Percentiles rank a stretch among this genome's conserved stretches.
These are phyloP conservation scores for Penicillium sp. DNA, from an alignment of 2,329 filamentous ascomycete species.

Conservation along the genomic window DNA sequence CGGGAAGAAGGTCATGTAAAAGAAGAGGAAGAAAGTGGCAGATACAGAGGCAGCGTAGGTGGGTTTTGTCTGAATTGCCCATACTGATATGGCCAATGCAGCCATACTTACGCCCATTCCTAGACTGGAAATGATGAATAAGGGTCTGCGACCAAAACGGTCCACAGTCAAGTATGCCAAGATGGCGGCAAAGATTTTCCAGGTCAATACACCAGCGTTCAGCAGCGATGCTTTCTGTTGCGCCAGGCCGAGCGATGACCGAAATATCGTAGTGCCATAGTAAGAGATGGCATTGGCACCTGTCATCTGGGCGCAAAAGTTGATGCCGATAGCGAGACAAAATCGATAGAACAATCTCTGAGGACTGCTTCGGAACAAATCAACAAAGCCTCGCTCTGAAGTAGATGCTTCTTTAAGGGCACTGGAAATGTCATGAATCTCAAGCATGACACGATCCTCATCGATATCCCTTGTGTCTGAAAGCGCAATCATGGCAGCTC, in stretches of 20 bases:
- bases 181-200: constrained; percentile 56
- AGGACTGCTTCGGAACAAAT: constrained; percentile 11
- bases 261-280: constrained; percentile 17
- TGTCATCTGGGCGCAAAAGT: constrained; percentile 22
- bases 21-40: neutral
- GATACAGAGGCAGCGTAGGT: neutral
- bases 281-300: constrained; percentile 20
- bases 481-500: neutral
- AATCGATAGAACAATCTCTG: constrained; percentile 23
- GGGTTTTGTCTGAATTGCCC: neutral
- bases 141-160: constrained; percentile 50
- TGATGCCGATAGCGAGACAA: constrained; percentile 15
- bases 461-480: neutral
- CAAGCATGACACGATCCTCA: neutral
- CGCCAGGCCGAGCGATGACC: constrained; percentile 13
- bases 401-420: neutral
- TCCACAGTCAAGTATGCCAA: constrained; percentile 53
- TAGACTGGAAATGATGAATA: constrained; percentile 54
- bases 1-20: constrained; percentile 1
- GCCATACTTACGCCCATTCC: constrained; percentile 59
- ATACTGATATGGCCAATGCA: constrained; percentile 41
- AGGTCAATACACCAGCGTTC: constrained; percentile 53
- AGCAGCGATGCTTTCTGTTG: constrained; percentile 33
- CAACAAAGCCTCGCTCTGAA: constrained; percentile 11
- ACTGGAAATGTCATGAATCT: no score